Percentiles rank a stretch among this genome's conserved stretches.
These are phyloP conservation scores for Apiospora aurea DNA, from an alignment of 2,329 filamentous ascomycete species.

Conservation along the genomic window DNA sequence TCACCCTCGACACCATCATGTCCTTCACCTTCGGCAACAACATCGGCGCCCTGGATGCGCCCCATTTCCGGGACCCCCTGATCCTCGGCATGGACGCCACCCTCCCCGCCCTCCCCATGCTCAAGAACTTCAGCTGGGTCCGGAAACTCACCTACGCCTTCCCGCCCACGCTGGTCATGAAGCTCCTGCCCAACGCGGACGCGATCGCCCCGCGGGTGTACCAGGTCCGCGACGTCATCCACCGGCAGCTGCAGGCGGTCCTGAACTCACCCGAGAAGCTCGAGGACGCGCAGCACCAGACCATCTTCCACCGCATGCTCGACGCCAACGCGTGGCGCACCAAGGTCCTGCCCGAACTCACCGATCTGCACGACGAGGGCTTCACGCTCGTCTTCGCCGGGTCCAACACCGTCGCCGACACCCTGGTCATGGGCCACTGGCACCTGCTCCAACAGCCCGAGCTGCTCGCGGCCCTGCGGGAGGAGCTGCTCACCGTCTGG, in stretches of 20 bases:
- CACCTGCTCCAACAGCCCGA: background rate
- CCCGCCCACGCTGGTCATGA: constrained; percentile 34
- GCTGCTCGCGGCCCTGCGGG: background rate
- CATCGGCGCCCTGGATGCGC: constrained; percentile 7
- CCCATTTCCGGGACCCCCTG: constrained; percentile 6
- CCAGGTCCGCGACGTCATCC: constrained; percentile 31
- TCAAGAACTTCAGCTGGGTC: constrained; percentile 22
- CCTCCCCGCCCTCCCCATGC: background rate
- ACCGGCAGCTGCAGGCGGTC: constrained; percentile 13
- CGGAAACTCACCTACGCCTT: constrained; percentile 39
- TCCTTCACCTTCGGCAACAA: constrained; percentile 13
- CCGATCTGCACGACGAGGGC: constrained; percentile 27
- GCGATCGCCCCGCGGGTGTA: background rate
- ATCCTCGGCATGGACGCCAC: constrained; percentile 18
- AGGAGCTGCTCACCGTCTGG: constrained; percentile 10
- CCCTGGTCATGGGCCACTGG: constrained; percentile 4
- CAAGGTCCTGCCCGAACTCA: constrained; percentile 32
- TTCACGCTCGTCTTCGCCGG: constrained; percentile 12
- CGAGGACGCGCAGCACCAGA: constrained; percentile 28
- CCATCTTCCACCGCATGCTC: constrained; percentile 32
- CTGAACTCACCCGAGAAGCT: constrained; percentile 25
- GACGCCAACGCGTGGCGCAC: constrained; percentile 33
- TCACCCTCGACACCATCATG: constrained; percentile 17
- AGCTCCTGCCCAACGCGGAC: constrained; percentile 30
- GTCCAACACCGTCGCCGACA: constrained; percentile 14